Evolutionary conservation across 345 rosid genomes (phyloP), one percentile per base, ranked within the genome.

Genomic region (Moricandia arvensis): DNA sequence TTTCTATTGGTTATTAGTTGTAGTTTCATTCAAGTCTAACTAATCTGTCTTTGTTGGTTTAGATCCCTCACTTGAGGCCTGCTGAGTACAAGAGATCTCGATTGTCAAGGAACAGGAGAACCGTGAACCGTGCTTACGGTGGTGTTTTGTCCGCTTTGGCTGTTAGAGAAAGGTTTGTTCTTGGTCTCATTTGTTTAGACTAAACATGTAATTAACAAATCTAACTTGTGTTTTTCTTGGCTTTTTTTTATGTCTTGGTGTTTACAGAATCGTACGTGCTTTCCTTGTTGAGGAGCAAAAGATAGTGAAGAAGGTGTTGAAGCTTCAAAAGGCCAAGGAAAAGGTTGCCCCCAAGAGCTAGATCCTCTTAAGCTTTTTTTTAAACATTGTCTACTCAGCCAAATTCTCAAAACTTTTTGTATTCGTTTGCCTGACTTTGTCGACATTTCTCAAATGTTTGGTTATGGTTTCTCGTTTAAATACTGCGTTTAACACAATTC

Each of bases 51-150:
- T 41, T 67, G 21, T 4, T 47, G 21, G 5, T 21, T 35, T 80
- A 92, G 97, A 90, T 92, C 79, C 96, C 97, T 33, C 97, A 90
- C 78, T 68, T 92, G 88, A 87, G 97, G 81, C 97, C 97, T 6
- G 71, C 96, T 65, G 89, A 92, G 64, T 92, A 92, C 80, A 92
- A 92, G 86, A 90, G 93, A 75, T 88, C 96, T 29, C 79, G 96
- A 55, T 81, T 90, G 60, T 68, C 96, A 2, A 90, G 97, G 68
- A 92, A 88, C 79, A 80, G 91, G 2, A 86, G 96, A 65, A 88
- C 97, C 1, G 97, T 92, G 60, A 92, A 86, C 85, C 97, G 97
- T 81, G 82, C 97, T 13, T 92, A 92, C 24, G 96, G 97, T 49
- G 97, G 97, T 4, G 96, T 92, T 30, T 68, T 92, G 76, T 90